These are phyloP conservation scores for Thalia dealbata DNA, from an alignment of 176 grass and related monocot genomes.

Conservation along the genomic window DNA sequence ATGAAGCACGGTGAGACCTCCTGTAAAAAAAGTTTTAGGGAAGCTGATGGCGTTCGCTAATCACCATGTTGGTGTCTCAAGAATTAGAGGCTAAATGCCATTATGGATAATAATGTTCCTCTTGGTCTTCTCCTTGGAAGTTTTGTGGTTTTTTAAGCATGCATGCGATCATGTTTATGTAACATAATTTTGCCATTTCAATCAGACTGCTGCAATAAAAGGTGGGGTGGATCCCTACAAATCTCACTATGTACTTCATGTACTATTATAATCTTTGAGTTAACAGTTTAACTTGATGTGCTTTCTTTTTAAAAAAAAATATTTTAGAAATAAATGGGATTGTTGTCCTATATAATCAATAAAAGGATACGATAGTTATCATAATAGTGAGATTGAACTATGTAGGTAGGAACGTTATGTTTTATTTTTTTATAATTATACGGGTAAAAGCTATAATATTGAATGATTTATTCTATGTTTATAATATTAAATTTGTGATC, in stretches of 20 bases:
- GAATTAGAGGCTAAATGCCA: no score
- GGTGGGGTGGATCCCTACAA: not conserved
- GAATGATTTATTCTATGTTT: no score
- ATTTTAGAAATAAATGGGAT: no score
- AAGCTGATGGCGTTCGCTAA: not conserved
- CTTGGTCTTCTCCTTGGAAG: not conserved
- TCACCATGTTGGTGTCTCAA: not conserved
- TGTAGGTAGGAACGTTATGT: no score
- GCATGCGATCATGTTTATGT: not conserved
- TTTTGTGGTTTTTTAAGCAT: not conserved
- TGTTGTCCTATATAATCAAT: no score
- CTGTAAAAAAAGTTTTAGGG: not conserved
- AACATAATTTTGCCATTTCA: no score
- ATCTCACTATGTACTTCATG: not conserved
- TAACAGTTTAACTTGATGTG: not conserved
- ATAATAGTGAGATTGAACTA: no score
- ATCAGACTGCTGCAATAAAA: not conserved
- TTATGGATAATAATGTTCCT: not conserved
- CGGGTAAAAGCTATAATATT: no score
- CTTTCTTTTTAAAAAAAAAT: not conserved
- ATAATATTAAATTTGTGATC: no score
- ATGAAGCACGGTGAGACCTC: constrained; percentile 47
- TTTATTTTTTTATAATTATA: no score
- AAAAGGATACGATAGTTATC: not conserved
- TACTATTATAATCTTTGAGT: not conserved